phyloP scores from a whole-genome alignment of 2,329 filamentous ascomycete genomes.

The Metarhizium brunneum region DNA sequence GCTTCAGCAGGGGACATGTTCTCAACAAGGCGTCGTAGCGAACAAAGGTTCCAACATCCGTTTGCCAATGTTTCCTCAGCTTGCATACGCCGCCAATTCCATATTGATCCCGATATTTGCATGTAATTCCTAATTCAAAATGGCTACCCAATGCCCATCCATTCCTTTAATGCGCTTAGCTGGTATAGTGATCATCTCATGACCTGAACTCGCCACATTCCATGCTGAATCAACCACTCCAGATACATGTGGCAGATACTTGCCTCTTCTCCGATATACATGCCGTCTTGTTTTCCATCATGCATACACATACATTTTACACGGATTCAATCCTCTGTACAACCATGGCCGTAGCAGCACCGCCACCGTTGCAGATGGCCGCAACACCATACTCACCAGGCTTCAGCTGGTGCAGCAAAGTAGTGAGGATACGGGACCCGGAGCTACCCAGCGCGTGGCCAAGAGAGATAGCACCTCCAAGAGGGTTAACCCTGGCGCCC shows the following conservation, averaged over 20 bases:
- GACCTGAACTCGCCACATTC: not conserved
- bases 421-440: conserved; percentile 82
- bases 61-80: too few species aligned
- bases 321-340: conserved; percentile 69
- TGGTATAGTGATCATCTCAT: conserved; percentile 1
- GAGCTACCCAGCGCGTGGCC: conserved; percentile 92
- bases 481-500: conserved; percentile 70
- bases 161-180: not conserved
- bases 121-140: not conserved
- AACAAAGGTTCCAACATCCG: too few species aligned
- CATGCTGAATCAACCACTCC: not conserved
- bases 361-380: conserved; percentile 94
- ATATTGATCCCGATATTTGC: not conserved
- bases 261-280: not conserved
- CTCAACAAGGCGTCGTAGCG: too few species aligned
- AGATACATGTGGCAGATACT: not conserved
- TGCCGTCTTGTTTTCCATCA: not conserved
- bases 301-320: conserved; percentile 17
- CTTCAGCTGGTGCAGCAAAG: conserved; percentile 83
- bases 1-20: too few species aligned
- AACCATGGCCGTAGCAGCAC: conserved; percentile 82
- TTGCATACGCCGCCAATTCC: too few species aligned
- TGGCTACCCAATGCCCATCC: not conserved
- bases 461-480: conserved; percentile 85
- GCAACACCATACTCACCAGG: conserved; percentile 90